phyloP scores from a whole-genome alignment of 179 eudicot genomes.

The Spergularia azorica region DNA sequence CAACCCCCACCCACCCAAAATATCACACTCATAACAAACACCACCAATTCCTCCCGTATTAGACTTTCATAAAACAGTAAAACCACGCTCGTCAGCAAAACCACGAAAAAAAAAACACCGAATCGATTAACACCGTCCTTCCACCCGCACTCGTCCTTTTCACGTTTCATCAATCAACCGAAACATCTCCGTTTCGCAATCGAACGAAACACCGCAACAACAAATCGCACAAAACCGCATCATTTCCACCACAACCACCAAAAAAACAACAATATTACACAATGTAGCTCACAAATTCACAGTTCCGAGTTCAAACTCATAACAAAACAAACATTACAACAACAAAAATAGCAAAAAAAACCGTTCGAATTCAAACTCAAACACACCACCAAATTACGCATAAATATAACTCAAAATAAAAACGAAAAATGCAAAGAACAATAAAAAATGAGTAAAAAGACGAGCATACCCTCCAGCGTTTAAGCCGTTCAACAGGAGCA shows the following conservation, averaged over 20 bases:
- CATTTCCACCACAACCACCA: background rate
- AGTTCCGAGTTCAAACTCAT: background rate
- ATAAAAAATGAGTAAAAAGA: background rate
- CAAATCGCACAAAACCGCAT: background rate
- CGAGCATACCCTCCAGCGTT: conserved; percentile 61
- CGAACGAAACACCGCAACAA: no score
- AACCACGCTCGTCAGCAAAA: no score
- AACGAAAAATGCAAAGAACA: background rate
- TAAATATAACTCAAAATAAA: background rate
- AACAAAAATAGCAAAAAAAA: background rate
- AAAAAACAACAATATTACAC: background rate
- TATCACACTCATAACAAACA: no score
- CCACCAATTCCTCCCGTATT: no score
- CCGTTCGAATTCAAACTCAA: background rate
- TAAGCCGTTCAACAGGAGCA: conserved; percentile 57
- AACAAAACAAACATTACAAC: background rate
- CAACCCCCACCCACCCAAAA: no score
- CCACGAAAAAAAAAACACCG: no score
- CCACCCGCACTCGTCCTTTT: background rate
- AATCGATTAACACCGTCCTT: no score
- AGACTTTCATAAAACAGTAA: no score
- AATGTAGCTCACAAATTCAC: background rate
- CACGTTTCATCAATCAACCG: background rate
- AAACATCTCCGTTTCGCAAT: no score
- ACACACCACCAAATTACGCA: background rate